These are phyloP conservation scores for Boletus tomentosulus DNA, from an alignment of 768 basidiomycete genomes.

Conservation along the genomic window DNA sequence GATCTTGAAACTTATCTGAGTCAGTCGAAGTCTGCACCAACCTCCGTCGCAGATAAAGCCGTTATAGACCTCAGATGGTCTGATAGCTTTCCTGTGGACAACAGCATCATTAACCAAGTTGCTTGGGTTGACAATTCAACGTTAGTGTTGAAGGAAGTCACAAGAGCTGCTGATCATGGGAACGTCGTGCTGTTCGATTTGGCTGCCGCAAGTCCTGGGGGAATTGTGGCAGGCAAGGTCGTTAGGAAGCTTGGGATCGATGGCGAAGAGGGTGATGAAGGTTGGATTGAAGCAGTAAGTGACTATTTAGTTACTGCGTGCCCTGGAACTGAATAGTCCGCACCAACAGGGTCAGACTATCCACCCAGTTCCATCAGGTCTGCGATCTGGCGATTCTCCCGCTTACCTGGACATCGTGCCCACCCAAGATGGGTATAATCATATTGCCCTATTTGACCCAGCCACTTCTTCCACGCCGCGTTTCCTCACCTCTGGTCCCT, in stretches of 20 bases:
- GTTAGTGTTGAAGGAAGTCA: conserved; percentile 83
- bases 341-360: conserved; percentile 57
- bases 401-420: conserved; percentile 93
- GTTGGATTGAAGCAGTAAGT: conserved; percentile 90
- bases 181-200: conserved; percentile 76
- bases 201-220: conserved; percentile 21
- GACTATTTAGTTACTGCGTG: conserved; percentile 2
- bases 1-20: conserved; percentile 57
- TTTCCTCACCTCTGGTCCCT: conserved; percentile 83
- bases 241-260: conserved; percentile 75
- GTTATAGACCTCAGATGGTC: conserved; percentile 67
- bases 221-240: conserved; percentile 43
- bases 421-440: conserved; percentile 76
- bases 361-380: conserved; percentile 45
- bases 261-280: conserved; percentile 86
- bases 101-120: conserved; percentile 78
- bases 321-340: conserved; percentile 11
- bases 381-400: conserved; percentile 41
- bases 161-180: conserved; percentile 76
- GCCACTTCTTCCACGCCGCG: conserved; percentile 62
- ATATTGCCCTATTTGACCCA: conserved; percentile 88
- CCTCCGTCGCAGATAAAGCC: conserved; percentile 35
- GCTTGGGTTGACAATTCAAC: conserved; percentile 78
- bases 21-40: conserved; percentile 24
- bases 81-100: conserved; percentile 47